Evolutionary conservation across 768 basidiomycete genomes (phyloP).

Genomic region (Leucocoprinus birnbaumii): DNA sequence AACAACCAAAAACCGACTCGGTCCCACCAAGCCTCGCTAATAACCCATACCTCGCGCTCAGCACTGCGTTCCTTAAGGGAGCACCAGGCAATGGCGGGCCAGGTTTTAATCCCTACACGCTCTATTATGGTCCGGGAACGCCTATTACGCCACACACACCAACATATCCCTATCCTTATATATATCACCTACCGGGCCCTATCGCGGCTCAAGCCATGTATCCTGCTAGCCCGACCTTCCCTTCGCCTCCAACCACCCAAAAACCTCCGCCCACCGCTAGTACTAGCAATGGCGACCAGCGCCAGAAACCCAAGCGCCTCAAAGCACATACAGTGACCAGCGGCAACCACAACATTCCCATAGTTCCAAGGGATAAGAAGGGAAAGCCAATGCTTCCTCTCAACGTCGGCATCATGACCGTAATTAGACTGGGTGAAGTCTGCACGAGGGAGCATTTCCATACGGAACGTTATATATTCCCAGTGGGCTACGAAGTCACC

Average conservation of each 20-base stretch:
- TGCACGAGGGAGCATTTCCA: slow-evolving; percentile 85
- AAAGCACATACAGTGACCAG: slow-evolving; percentile 81
- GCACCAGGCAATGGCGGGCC: slow-evolving; percentile 13
- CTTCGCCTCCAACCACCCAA: slow-evolving; percentile 19
- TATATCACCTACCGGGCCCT: slow-evolving; percentile 35
- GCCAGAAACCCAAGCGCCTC: slow-evolving; percentile 70
- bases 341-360: slow-evolving; percentile 74
- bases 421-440: slow-evolving; percentile 69
- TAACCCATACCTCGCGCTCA: slow-evolving; percentile 34
- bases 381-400: slow-evolving; percentile 73
- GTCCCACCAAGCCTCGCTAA: slow-evolving; percentile 16
- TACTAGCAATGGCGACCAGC: slow-evolving; percentile 28
- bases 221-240: slow-evolving; percentile 26
- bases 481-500: slow-evolving; percentile 81
- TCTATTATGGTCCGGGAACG: slow-evolving; percentile 36
- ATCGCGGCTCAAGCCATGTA: slow-evolving; percentile 34
- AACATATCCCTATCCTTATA: slow-evolving; percentile 39
- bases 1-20: not conserved
- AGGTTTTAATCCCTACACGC: slow-evolving; percentile 39
- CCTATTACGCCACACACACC: slow-evolving; percentile 37
- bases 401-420: slow-evolving; percentile 86
- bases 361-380: slow-evolving; percentile 71
- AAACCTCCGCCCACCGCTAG: slow-evolving; percentile 16
- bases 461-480: slow-evolving; percentile 87
- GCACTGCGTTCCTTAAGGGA: slow-evolving; percentile 24